phyloP scores from a whole-genome alignment of 441 rosid species.

The Lepidium campestre region DNA sequence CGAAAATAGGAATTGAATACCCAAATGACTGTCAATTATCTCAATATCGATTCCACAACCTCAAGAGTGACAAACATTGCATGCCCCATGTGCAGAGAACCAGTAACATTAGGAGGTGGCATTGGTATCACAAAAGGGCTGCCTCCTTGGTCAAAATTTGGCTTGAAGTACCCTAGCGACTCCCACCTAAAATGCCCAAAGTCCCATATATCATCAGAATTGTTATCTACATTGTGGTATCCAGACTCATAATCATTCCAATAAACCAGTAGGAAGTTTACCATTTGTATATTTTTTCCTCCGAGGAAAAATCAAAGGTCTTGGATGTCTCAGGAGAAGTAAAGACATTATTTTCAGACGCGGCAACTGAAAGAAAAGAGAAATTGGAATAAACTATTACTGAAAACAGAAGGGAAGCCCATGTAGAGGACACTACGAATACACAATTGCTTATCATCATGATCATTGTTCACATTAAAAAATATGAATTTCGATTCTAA shows the following conservation, averaged over 20 bases:
- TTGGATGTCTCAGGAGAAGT: conserved; percentile 76
- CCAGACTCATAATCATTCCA: neutral
- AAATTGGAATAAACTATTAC: conserved; percentile 13
- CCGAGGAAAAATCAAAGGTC: conserved; percentile 81
- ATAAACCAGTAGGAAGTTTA: conserved; percentile 19
- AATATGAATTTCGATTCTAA: neutral
- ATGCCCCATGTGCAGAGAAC: conserved; percentile 98
- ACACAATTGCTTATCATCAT: neutral
- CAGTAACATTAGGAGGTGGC: conserved; percentile 99
- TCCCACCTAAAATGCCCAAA: conserved; percentile 66
- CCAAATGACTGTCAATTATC: conserved; percentile 25
- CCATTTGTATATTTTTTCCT: conserved; percentile 92
- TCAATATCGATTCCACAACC: conserved; percentile 48
- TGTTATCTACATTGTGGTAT: neutral
- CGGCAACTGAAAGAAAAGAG: conserved; percentile 41
- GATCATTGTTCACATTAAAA: neutral
- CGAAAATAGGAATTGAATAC: conserved; percentile 10
- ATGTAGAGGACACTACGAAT: neutral
- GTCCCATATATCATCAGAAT: neutral
- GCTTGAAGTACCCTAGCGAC: conserved; percentile 90
- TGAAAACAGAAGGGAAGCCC: neutral
- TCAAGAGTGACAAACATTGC: conserved; percentile 98
- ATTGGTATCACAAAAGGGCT: conserved; percentile 88
- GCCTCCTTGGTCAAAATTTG: conserved; percentile 57
- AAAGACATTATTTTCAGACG: conserved; percentile 47